phyloP scores from a whole-genome alignment of 305 asterid genomes.

The Euphrasia arctica region DNA sequence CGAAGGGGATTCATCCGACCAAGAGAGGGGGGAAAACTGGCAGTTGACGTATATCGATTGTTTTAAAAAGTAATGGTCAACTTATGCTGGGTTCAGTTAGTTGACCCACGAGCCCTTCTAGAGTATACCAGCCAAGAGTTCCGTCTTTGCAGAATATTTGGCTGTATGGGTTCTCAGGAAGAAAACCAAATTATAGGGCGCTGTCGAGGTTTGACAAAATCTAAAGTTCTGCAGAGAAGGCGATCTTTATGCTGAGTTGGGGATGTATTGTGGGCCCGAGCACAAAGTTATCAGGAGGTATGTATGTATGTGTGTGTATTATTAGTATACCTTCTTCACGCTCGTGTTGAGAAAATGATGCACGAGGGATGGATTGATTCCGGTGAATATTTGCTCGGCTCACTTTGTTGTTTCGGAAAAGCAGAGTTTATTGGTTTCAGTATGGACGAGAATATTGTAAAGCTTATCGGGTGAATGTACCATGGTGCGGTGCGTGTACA shows the following conservation, averaged over 20 bases:
- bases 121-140: conserved; percentile 29
- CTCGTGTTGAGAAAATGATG: background rate
- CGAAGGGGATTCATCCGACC: conserved; percentile 45
- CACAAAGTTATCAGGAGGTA: conserved; percentile 26
- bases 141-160: conserved; percentile 23
- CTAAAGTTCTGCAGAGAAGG: conserved; percentile 26
- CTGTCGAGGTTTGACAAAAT: conserved; percentile 30
- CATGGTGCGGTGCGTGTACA: conserved; percentile 35
- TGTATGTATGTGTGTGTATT: background rate
- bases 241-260: conserved; percentile 20
- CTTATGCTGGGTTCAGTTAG: conserved; percentile 22
- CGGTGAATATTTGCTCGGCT: background rate
- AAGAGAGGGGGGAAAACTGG: conserved; percentile 43
- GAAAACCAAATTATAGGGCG: conserved; percentile 26
- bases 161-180: conserved; percentile 21
- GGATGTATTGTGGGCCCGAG: conserved; percentile 10
- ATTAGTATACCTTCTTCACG: conserved; percentile 13
- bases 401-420: background rate
- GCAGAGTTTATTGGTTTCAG: background rate
- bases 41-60: conserved; percentile 22
- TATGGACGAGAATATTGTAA: background rate
- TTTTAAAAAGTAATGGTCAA: conserved; percentile 13
- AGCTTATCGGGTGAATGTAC: background rate
- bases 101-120: conserved; percentile 19
- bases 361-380: background rate